These are phyloP conservation scores for Lecanoromycetidae sp. DNA, from an alignment of 2,329 filamentous ascomycete genomes.

Conservation along the genomic window DNA sequence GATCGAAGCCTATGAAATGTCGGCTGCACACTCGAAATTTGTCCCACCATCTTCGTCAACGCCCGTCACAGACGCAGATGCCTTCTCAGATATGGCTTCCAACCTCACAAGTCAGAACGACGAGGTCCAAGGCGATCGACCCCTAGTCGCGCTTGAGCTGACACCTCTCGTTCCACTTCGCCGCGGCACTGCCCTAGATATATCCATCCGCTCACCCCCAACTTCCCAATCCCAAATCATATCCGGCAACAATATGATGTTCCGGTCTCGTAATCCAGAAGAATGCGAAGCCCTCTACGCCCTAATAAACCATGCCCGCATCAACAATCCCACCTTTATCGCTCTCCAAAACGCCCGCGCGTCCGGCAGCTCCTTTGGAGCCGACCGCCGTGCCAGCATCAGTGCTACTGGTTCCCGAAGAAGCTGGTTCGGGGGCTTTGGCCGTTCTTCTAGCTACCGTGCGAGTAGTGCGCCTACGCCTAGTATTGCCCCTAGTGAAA, in stretches of 20 bases:
- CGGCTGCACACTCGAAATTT: conserved; percentile 19
- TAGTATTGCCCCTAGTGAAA: conserved; percentile 56
- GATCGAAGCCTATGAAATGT: conserved; percentile 47
- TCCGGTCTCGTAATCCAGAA: conserved; percentile 62
- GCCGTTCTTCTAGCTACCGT: conserved; percentile 41
- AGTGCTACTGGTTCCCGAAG: conserved; percentile 29
- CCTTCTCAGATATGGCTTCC: conserved; percentile 36
- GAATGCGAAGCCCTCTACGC: conserved; percentile 76
- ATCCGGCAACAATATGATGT: conserved; percentile 70
- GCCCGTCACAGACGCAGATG: conserved; percentile 25
- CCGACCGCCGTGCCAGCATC: conserved; percentile 40
- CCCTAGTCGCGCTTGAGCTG: conserved; percentile 63
- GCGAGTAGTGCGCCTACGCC: conserved; percentile 44
- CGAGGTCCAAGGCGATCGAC: conserved; percentile 29
- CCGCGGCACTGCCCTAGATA: conserved; percentile 82
- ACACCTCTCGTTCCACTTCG: conserved; percentile 84
- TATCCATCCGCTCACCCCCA: conserved; percentile 82
- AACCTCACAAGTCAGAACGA: conserved; percentile 15
- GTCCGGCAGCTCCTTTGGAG: conserved; percentile 22
- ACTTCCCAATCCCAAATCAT: conserved; percentile 59
- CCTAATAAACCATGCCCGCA: conserved; percentile 75
- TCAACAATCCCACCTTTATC: conserved; percentile 88
- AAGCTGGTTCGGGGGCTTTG: conserved; percentile 40
- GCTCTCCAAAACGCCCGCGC: conserved; percentile 57
- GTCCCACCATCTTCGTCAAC: conserved; percentile 5